A percentile compares a stretch with the other conserved stretches of the same genome.
phyloP scores from a whole-genome alignment of 345 rosid genomes.

The Murraya koenigii region DNA sequence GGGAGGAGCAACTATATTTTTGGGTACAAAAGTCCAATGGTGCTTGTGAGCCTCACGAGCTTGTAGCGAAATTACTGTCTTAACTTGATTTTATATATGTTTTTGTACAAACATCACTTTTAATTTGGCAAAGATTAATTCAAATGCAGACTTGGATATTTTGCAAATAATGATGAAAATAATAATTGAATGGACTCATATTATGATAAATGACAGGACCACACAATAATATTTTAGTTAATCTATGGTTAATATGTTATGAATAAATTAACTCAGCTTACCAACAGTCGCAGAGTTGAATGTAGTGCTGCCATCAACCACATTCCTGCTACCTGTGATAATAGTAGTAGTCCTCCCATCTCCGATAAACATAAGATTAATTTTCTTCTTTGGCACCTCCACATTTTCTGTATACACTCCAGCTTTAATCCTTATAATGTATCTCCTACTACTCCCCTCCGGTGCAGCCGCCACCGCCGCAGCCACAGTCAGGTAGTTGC shows the following conservation, averaged over 20 bases:
- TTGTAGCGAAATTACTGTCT: too few species aligned
- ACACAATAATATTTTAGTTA: too few species aligned
- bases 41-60: too few species aligned
- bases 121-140: too few species aligned
- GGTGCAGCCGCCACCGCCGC: constrained; percentile 83
- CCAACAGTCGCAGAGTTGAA: constrained; percentile 89
- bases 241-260: background rate
- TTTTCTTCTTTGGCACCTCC: constrained; percentile 55
- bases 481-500: constrained; percentile 50
- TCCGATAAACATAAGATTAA: constrained; percentile 83
- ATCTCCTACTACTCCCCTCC: constrained; percentile 49
- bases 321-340: constrained; percentile 69
- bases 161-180: too few species aligned
- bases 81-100: too few species aligned
- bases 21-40: too few species aligned
- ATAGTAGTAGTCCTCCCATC: constrained; percentile 72
- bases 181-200: too few species aligned
- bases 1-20: background rate
- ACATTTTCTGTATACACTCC: constrained; percentile 85
- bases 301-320: constrained; percentile 88
- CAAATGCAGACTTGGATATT: too few species aligned
- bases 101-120: too few species aligned
- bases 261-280: constrained; percentile 23
- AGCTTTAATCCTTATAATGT: constrained; percentile 68
- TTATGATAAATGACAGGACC: too few species aligned